Percentiles rank a stretch among this genome's conserved stretches.
These are phyloP conservation scores for Bryoerythrophyllum caledonicum DNA, from an alignment of 225 moss, liverwort and hornwort species.

Conservation along the genomic window DNA sequence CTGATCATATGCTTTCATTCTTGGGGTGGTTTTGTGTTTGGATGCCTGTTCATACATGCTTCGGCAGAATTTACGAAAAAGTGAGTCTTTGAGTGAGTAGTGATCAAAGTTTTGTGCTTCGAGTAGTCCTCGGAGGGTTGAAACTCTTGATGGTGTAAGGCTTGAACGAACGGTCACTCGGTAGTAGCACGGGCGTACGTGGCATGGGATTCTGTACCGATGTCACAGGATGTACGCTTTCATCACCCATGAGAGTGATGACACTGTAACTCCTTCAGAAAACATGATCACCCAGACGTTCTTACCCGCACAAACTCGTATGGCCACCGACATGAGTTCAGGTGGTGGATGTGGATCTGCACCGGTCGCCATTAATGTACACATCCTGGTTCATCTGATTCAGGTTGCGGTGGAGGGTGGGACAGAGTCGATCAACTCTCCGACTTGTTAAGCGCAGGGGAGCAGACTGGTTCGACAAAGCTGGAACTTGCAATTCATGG, in stretches of 20 bases:
- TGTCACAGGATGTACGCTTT: background rate
- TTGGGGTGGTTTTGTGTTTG: background rate
- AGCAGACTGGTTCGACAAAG: background rate
- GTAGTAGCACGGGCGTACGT: background rate
- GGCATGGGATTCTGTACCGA: background rate
- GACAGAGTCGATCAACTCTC: conserved; percentile 15
- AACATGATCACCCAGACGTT: background rate
- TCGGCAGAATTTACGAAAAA: background rate
- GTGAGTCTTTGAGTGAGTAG: background rate
- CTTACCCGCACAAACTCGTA: background rate
- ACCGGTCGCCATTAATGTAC: background rate
- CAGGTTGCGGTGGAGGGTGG: conserved; percentile 15
- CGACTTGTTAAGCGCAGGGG: conserved; percentile 15
- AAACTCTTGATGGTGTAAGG: background rate
- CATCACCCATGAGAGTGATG: background rate
- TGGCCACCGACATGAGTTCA: background rate
- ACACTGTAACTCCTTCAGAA: background rate
- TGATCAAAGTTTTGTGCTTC: background rate
- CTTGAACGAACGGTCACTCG: background rate
- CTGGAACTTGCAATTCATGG: conserved; percentile 32
- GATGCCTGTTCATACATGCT: conserved; percentile 10
- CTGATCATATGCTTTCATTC: background rate
- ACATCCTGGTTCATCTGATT: conserved; percentile 16
- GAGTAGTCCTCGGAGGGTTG: background rate
- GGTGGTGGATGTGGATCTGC: background rate